Evolutionary conservation across 306 rosid species (phyloP).

Genomic region (Vicia villosa): DNA sequence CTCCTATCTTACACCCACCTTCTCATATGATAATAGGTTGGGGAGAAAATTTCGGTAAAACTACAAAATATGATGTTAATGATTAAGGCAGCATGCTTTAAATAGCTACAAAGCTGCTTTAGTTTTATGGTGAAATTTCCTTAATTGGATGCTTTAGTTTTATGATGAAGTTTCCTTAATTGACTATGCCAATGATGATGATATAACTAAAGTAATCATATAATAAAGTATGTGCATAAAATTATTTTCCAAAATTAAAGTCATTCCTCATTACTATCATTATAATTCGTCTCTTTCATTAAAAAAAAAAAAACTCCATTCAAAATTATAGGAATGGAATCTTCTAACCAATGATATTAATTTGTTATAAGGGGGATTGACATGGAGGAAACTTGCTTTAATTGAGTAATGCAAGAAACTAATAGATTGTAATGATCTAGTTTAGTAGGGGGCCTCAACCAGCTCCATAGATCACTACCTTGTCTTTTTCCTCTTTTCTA

Average conservation of each 20-base stretch:
- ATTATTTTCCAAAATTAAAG: slow-evolving; percentile 23
- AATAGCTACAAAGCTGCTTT: slow-evolving; percentile 13
- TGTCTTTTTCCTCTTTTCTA: neutral
- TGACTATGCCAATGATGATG: slow-evolving; percentile 35
- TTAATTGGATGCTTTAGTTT: slow-evolving; percentile 10
- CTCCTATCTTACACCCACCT: neutral
- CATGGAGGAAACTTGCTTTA: slow-evolving; percentile 14
- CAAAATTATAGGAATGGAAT: neutral
- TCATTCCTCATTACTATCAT: slow-evolving; percentile 24
- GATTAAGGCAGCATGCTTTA: slow-evolving; percentile 27
- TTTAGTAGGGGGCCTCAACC: slow-evolving; percentile 29
- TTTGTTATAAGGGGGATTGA: slow-evolving; percentile 12
- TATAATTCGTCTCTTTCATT: slow-evolving; percentile 26
- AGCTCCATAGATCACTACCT: neutral
- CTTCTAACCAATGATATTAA: slow-evolving; percentile 11
- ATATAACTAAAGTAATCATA: slow-evolving; percentile 18
- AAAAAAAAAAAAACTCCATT: neutral
- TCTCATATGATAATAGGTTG: neutral
- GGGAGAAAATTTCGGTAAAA: neutral
- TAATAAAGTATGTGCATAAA: neutral
- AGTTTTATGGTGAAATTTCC: neutral
- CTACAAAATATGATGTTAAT: slow-evolving; percentile 8
- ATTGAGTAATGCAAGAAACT: slow-evolving; percentile 22
- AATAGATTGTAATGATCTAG: neutral
- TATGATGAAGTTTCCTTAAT: slow-evolving; percentile 10